Conservation (phyloP, 768 basidiomycete species). For the Goffeauzyma gilvescens region DNA sequence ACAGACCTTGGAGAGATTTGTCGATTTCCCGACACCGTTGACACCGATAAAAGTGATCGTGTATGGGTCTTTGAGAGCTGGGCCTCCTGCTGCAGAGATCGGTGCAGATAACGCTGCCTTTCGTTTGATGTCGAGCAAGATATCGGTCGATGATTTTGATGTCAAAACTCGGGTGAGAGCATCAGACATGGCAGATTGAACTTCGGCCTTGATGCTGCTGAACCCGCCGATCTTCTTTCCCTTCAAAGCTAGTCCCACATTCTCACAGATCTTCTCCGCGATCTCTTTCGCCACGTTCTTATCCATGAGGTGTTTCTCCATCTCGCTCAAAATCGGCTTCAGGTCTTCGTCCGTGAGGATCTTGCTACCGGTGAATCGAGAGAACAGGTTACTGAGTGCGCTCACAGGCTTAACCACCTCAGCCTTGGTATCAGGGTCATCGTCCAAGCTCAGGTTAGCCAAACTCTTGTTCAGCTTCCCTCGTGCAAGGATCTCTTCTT, state of each 20-base stretch:
- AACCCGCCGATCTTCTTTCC: slow-evolving; percentile 83
- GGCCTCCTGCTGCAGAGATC: slow-evolving; percentile 39
- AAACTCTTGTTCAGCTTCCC: slow-evolving; percentile 1
- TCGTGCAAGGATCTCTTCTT: slow-evolving; percentile 29
- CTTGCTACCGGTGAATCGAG: slow-evolving; percentile 64
- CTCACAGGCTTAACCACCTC: neutral
- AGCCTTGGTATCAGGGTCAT: neutral
- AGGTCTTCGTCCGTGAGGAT: slow-evolving; percentile 63
- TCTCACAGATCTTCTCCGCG: slow-evolving; percentile 79
- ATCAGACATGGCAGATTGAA: slow-evolving; percentile 60
- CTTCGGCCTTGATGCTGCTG: slow-evolving; percentile 68
- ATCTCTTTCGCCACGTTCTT: slow-evolving; percentile 98
- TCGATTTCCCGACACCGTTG: slow-evolving; percentile 97
- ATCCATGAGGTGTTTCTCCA: slow-evolving; percentile 96
- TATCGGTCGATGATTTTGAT: slow-evolving; percentile 90
- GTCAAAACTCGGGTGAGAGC: slow-evolving; percentile 85
- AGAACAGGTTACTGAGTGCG: slow-evolving; percentile 41
- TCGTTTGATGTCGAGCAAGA: slow-evolving; percentile 75
- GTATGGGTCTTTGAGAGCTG: slow-evolving; percentile 49
- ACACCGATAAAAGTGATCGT: slow-evolving; percentile 93
- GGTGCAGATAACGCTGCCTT: slow-evolving; percentile 61
- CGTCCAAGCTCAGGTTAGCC: neutral
- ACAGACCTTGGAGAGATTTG: slow-evolving; percentile 91
- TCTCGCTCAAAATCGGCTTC: slow-evolving; percentile 68
- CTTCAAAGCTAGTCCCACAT: slow-evolving; percentile 71